Conservation (phyloP, 139 green algal species). For the Micractinium conductrix region DNA sequence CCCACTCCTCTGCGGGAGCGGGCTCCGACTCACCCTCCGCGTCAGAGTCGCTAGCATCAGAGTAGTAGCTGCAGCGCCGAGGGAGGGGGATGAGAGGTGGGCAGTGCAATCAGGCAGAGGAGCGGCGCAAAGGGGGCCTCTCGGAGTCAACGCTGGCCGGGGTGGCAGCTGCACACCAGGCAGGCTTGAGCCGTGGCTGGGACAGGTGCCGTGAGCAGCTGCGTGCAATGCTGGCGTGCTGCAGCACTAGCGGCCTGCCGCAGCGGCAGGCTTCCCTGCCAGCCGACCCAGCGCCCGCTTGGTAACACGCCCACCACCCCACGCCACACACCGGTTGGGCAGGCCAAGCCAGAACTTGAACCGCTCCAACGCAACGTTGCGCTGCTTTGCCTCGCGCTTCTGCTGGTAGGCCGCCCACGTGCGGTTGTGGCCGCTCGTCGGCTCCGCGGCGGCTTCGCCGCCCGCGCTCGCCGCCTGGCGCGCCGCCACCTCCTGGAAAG, state of each 20-base stretch:
- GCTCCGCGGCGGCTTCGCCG: neutral
- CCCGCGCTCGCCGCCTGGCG: neutral
- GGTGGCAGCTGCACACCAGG: too few species aligned
- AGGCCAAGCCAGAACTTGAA: conserved; percentile 79
- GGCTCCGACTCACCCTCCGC: neutral
- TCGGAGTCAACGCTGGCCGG: too few species aligned
- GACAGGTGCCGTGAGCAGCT: neutral
- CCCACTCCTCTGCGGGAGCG: neutral
- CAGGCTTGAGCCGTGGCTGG: neutral
- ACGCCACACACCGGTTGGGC: conserved; percentile 65
- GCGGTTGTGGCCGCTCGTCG: neutral
- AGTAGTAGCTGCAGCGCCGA: conserved; percentile 18
- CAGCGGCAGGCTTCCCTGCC: too few species aligned
- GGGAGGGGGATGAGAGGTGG: neutral
- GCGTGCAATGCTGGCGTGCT: too few species aligned
- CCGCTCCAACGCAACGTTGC: conserved; percentile 62
- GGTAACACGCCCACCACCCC: too few species aligned
- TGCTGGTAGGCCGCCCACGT: conserved; percentile 26
- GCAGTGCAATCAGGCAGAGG: too few species aligned
- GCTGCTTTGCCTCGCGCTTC: neutral
- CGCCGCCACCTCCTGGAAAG: neutral
- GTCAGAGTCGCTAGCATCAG: conserved; percentile 9
- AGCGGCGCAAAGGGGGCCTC: too few species aligned
- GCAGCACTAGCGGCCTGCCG: neutral
- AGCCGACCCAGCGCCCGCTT: too few species aligned